Evolutionary conservation across 108 stramenopile genomes (phyloP).

Genomic region (Skeletonema marinoi): DNA sequence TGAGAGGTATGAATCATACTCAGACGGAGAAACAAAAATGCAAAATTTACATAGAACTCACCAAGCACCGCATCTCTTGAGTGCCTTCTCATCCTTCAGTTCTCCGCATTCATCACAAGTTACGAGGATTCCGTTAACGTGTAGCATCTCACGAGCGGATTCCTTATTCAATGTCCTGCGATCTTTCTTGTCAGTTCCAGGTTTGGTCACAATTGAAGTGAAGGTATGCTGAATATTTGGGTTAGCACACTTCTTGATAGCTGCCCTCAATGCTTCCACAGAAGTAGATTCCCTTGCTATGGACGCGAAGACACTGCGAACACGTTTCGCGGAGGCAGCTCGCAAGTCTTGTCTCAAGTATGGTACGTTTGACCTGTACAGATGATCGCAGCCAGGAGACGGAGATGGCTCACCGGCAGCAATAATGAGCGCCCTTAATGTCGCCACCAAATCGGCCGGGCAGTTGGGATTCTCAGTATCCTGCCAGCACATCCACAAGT

Average conservation of each 20-base stretch:
- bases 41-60: background rate
- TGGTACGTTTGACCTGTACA: background rate
- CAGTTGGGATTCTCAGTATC: background rate
- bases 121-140: background rate
- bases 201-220: background rate
- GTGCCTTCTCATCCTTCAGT: conserved; percentile 1
- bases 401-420: background rate
- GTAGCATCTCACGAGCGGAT: background rate
- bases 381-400: background rate
- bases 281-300: conserved; percentile 1
- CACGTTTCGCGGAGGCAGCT: background rate
- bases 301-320: background rate
- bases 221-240: background rate
- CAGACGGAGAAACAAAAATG: too few relatives aligned
- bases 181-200: background rate
- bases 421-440: conserved; percentile 1
- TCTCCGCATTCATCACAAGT: background rate
- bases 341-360: background rate
- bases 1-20: too few relatives aligned
- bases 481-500: background rate
- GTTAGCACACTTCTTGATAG: conserved; percentile 3
- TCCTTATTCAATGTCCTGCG: background rate
- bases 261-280: conserved; percentile 7
- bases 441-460: background rate
- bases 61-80: conserved; percentile 8